phyloP scores from a whole-genome alignment of 768 basidiomycete genomes.

The Lactifluus piperatus region DNA sequence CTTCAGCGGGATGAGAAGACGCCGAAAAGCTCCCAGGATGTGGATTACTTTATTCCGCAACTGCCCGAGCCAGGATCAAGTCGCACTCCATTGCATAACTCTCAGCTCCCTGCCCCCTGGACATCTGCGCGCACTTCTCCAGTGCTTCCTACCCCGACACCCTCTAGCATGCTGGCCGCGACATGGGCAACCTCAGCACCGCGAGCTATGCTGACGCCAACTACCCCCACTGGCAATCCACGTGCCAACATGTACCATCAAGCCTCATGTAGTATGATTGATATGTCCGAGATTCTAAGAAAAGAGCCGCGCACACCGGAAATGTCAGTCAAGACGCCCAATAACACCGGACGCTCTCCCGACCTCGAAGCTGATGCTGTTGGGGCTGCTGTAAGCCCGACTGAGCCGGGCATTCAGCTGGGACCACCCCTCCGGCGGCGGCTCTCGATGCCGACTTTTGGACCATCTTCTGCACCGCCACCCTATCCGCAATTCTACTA shows the following conservation, averaged over 20 bases:
- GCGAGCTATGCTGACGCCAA: slow-evolving; percentile 24
- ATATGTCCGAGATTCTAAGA: slow-evolving; percentile 14
- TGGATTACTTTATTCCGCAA: slow-evolving; percentile 28
- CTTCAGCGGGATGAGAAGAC: slow-evolving; percentile 14
- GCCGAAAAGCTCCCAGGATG: neutral
- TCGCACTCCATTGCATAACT: neutral
- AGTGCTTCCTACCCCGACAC: slow-evolving; percentile 12
- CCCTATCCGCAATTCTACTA: slow-evolving; percentile 51
- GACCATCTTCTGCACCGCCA: slow-evolving; percentile 49
- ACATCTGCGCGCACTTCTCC: slow-evolving; percentile 2
- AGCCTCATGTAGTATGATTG: slow-evolving; percentile 16
- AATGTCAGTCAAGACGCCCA: slow-evolving; percentile 1
- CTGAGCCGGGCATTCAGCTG: neutral
- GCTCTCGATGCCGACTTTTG: slow-evolving; percentile 65
- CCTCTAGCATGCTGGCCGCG: neutral
- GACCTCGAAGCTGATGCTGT: neutral
- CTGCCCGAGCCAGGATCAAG: neutral
- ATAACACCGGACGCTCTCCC: neutral
- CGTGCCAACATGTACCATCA: slow-evolving; percentile 16
- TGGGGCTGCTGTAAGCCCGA: neutral
- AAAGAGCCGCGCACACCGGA: slow-evolving; percentile 7
- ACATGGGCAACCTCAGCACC: slow-evolving; percentile 5
- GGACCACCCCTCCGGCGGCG: slow-evolving; percentile 45
- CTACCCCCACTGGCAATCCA: slow-evolving; percentile 6
- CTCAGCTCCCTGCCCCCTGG: neutral